phyloP scores from a whole-genome alignment of 495 filamentous ascomycete species.

The Aspergillus nanangensis region DNA sequence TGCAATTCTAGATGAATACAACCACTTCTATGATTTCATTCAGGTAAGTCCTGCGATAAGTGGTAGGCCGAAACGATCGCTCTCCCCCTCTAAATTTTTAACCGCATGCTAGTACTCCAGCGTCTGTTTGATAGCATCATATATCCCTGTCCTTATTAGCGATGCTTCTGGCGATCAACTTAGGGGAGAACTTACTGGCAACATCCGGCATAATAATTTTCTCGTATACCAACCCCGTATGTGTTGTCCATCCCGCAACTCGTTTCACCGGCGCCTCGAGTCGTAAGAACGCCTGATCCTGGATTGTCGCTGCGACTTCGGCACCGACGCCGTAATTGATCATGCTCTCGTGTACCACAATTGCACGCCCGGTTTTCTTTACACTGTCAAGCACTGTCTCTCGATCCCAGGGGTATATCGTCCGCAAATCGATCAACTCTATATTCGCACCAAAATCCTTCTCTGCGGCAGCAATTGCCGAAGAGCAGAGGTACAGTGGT shows the following conservation, averaged over 20 bases:
- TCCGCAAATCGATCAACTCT: slow-evolving; percentile 89
- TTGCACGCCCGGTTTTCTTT: slow-evolving; percentile 80
- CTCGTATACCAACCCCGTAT: slow-evolving; percentile 79
- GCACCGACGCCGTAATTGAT: slow-evolving; percentile 91
- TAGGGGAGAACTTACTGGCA: slow-evolving; percentile 68
- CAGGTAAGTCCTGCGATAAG: no score
- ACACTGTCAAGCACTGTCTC: slow-evolving; percentile 79
- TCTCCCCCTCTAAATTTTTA: no score
- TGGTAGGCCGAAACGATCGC: no score
- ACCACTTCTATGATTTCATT: no score
- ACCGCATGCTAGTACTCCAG: slow-evolving; percentile 48
- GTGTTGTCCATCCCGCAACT: slow-evolving; percentile 88
- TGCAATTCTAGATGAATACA: no score
- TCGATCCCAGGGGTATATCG: slow-evolving; percentile 94
- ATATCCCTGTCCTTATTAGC: no score
- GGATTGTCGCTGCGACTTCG: slow-evolving; percentile 88
- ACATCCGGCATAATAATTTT: slow-evolving; percentile 88
- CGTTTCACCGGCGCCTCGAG: slow-evolving; percentile 91
- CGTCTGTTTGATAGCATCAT: slow-evolving; percentile 57
- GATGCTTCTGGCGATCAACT: no score
- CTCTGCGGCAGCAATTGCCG: slow-evolving; percentile 77
- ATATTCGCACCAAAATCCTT: slow-evolving; percentile 72
- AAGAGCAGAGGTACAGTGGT: slow-evolving; percentile 81
- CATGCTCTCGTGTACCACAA: slow-evolving; percentile 96
- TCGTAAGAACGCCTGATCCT: slow-evolving; percentile 80